phyloP scores from a whole-genome alignment of 2,329 filamentous ascomycete genomes.

The Cladosporium colombiae region DNA sequence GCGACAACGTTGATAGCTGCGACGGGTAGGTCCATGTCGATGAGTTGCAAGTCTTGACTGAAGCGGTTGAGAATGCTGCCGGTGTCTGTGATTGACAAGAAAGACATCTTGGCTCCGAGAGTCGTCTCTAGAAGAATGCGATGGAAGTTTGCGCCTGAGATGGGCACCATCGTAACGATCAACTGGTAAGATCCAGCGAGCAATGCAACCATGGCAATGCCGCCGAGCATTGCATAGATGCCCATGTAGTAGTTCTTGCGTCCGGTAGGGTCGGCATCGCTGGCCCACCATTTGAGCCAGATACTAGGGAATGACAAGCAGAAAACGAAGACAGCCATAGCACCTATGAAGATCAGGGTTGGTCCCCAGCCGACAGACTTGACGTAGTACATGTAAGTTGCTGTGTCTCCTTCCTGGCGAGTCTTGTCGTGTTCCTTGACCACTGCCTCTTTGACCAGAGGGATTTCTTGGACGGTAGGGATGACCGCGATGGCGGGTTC shows the following conservation, averaged over 20 bases:
- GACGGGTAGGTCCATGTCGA: constrained; percentile 44
- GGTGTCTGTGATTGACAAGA: constrained; percentile 47
- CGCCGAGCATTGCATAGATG: constrained; percentile 27
- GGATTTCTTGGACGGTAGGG: not conserved
- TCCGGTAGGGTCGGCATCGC: constrained; percentile 1
- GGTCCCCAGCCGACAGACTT: constrained; percentile 19
- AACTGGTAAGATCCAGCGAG: constrained; percentile 44
- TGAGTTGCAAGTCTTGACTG: constrained; percentile 49
- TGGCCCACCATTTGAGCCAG: constrained; percentile 54
- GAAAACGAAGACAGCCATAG: constrained; percentile 23
- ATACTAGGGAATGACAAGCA: constrained; percentile 41
- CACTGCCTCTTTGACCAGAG: constrained; percentile 21
- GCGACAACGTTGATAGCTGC: constrained; percentile 20
- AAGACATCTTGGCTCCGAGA: constrained; percentile 31
- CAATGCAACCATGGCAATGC: constrained; percentile 37
- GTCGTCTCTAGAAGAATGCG: constrained; percentile 24
- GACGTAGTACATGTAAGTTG: constrained; percentile 36
- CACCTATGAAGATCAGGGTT: constrained; percentile 15
- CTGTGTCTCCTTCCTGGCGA: constrained; percentile 45
- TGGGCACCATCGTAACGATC: constrained; percentile 56
- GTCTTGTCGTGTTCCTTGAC: constrained; percentile 42
- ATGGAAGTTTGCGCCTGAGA: constrained; percentile 54
- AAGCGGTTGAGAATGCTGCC: constrained; percentile 41
- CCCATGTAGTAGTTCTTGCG: constrained; percentile 15
- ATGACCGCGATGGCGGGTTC: not conserved